phyloP scores from a whole-genome alignment of 2,329 filamentous ascomycete species.

The Hortaea werneckii region DNA sequence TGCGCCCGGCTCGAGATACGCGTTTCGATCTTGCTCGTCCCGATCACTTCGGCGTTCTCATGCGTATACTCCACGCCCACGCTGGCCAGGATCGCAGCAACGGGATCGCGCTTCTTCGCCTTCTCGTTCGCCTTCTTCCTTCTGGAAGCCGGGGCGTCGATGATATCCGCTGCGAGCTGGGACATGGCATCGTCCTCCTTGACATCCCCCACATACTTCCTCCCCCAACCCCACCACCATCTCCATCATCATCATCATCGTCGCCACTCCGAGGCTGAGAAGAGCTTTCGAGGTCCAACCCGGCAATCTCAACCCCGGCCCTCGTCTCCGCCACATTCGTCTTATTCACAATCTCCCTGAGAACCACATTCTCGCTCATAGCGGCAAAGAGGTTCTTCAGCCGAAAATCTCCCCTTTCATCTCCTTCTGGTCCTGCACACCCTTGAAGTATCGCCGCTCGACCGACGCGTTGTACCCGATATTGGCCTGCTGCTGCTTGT shows the following conservation, averaged over 20 bases:
- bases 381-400: constrained; percentile 77
- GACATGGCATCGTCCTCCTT: constrained; percentile 58
- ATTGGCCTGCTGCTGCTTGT: constrained; percentile 98
- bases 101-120: constrained; percentile 54
- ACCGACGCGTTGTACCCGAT: constrained; percentile 90
- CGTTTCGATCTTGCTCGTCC: constrained; percentile 83
- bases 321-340: constrained; percentile 92
- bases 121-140: constrained; percentile 22
- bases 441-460: constrained; percentile 89
- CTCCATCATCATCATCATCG: constrained; percentile 16
- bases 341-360: constrained; percentile 96
- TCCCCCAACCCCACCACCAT: constrained; percentile 3
- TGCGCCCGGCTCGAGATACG: constrained; percentile 69
- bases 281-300: constrained; percentile 63
- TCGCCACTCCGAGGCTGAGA: constrained; percentile 29
- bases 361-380: constrained; percentile 64
- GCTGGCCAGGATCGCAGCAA: constrained; percentile 78
- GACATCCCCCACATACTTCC: constrained; percentile 25
- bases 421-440: constrained; percentile 72
- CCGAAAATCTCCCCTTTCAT: constrained; percentile 94
- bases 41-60: constrained; percentile 90
- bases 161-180: constrained; percentile 57
- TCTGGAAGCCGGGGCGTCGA: constrained; percentile 28
- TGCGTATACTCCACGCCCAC: constrained; percentile 93
- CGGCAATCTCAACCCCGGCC: constrained; percentile 70